Evolutionary conservation across 768 basidiomycete species (phyloP), one percentile per base, ranked within the genome.

Genomic region (Dacryopinax primogenitus): DNA sequence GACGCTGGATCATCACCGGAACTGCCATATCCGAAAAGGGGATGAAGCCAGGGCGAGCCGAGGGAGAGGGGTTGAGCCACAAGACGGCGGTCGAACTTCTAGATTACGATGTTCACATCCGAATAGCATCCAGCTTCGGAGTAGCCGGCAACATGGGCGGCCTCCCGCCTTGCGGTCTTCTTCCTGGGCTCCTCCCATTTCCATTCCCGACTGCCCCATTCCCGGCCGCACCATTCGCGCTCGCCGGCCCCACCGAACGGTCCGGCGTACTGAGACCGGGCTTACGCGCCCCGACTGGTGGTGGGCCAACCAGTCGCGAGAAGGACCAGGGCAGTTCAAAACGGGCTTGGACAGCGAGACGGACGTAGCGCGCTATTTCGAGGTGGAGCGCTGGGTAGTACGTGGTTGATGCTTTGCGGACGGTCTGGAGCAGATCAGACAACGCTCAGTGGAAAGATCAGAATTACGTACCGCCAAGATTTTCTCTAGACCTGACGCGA

Each of bases 341-440:
- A 34, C 85, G 85, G 37, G 90, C 82, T 16, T 80, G 78, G 28
- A 75, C 76, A 1, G 86, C 84, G 67, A 84, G 80, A 0, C 81
- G 78, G 68, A 97, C 81, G 73, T 97, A 98, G 33, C 93, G 84
- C 15, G 92, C 83, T 62, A 99, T 78, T 75, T 99, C 95, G 39
- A 98, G 85, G 74, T 99, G 96, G 1, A 99, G 82, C 1, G 85
- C 87, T 0, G 93, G 92, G 74, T 99, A 99, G 75, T 96, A 97
- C 13, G 87, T 86, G 26, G 87, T 85, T 18, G 94, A 97, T 16
- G 96, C 92, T 75, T 97, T 97, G 62, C 96, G 88, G 0, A 92
- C 84, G 45, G 94, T 91, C 94, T 98, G 28, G 62, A 51, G 37
- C 58, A n/a, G 15, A 2, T 15, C 26, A 36, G 45, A 32, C 23